A percentile compares a stretch with the other conserved stretches of the same genome.
Evolutionary conservation across 2,329 filamentous ascomycete species (phyloP).

Genomic region (Phyllosticta citribraziliensis): DNA sequence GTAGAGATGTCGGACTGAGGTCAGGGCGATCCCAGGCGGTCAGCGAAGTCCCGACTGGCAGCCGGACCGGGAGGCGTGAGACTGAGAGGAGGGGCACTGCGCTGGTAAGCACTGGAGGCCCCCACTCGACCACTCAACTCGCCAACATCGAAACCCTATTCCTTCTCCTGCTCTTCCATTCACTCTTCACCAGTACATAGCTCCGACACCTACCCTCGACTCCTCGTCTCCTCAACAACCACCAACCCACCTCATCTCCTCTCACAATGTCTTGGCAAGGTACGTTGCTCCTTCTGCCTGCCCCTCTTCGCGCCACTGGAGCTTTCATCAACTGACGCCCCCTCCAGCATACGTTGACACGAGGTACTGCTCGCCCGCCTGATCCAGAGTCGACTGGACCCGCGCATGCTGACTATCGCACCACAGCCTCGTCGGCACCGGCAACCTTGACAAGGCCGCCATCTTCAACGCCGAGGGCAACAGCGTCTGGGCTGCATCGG

Average conservation of each 20-base stretch:
- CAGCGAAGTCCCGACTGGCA: neutral
- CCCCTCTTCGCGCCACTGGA: conserved; percentile 2
- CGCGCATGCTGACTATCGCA: conserved; percentile 7
- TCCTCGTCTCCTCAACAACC: conserved; percentile 14
- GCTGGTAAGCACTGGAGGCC: conserved; percentile 3
- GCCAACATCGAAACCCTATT: conserved; percentile 11
- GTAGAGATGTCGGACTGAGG: neutral
- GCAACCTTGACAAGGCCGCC: conserved; percentile 39
- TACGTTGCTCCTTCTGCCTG: conserved; percentile 17
- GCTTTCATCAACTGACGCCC: conserved; percentile 16
- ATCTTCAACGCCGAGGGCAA: conserved; percentile 40
- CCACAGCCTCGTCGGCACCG: conserved; percentile 32
- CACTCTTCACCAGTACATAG: conserved; percentile 5
- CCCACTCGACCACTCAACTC: conserved; percentile 8
- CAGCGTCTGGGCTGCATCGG: conserved; percentile 68
- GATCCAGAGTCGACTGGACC: neutral
- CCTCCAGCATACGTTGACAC: conserved; percentile 31
- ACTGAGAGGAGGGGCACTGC: conserved; percentile 9
- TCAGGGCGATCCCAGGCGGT: conserved; percentile 9
- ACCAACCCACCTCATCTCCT: conserved; percentile 11
- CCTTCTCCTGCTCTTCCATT: conserved; percentile 7
- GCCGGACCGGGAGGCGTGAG: neutral
- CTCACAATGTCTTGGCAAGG: conserved; percentile 34
- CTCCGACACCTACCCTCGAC: conserved; percentile 16
- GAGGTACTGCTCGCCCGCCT: conserved; percentile 20